Base-by-base conservation (phyloP, 1,284 basidiomycete species). In the Lignosus rhinocerotis region DNA sequence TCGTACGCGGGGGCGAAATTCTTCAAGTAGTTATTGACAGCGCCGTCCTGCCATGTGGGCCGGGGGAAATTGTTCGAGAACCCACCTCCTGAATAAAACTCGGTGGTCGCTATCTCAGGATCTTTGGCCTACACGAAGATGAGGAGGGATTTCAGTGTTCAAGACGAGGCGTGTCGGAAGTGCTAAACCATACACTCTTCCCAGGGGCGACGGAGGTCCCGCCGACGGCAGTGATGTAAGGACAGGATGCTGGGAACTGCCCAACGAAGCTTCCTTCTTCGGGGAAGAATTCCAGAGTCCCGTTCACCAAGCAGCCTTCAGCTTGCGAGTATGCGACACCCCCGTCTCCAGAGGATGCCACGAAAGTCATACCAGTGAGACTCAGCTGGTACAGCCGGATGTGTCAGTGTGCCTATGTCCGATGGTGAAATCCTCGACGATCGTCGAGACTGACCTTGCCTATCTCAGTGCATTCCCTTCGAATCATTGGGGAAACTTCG, bases 271-370 rank as follows among this genome's bases (percentile, higher is more conserved):
- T 62, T 32, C 72, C 75, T 31, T 63, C 60, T 10, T 60, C 51
- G n/a, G 68, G 66, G 48, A 74, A 73, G 2, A 66, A 42, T 1
- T 51, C 43, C 61, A 53, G 51, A 4, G 34, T 52, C 5, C 75
- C 70, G 32, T 62, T 60, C 1, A 64, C 52, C 39, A 68, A 50
- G 14, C 75, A 61, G 55, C 72, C 75, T n/a, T 66, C 69, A 38
- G 43, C 43, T n/a, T 83, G 84, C 8, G 59, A 54, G 62, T 79
- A 81, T 5, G 78, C 81, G 12, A 86, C 84, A 21, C 84, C 84
- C 38, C 76, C 44, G 41, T 69, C 82, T 1, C 83, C 84, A 14
- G 80, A 81, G 33, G 78, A 77, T 58, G 75, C 84, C 38, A 86
- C 66, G 7, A 85, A 63, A 1, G 84, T 82, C 2, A 79, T 57